Evolutionary conservation across 495 filamentous ascomycete species (phyloP).

Genomic region (Penicillium roqueforti): DNA sequence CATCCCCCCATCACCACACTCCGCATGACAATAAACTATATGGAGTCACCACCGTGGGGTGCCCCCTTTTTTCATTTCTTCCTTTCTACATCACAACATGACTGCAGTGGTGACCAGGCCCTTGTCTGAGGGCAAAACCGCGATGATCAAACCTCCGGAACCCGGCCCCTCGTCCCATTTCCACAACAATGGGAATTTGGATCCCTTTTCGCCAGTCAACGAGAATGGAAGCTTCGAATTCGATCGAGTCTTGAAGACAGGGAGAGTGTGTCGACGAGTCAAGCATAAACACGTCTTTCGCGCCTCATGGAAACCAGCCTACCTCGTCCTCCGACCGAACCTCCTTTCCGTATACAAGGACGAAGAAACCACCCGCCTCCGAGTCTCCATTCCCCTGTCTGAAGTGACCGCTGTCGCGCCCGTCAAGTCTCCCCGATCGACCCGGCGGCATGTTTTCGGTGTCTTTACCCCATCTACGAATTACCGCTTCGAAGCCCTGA

Average conservation of each 20-base stretch:
- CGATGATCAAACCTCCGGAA: slow-evolving; percentile 31
- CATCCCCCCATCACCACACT: slow-evolving; percentile 7
- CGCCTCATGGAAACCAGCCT: slow-evolving; percentile 77
- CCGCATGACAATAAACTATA: slow-evolving; percentile 9
- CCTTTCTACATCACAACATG: slow-evolving; percentile 18
- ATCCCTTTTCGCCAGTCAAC: slow-evolving; percentile 78
- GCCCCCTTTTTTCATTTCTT: slow-evolving; percentile 13
- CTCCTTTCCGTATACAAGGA: slow-evolving; percentile 94
- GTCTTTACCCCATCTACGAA: slow-evolving; percentile 91
- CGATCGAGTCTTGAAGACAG: slow-evolving; percentile 85
- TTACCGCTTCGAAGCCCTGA: slow-evolving; percentile 78
- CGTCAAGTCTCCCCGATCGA: slow-evolving; percentile 81
- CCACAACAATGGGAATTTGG: slow-evolving; percentile 49
- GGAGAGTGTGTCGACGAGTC: slow-evolving; percentile 79
- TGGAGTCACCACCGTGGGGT: slow-evolving; percentile 18
- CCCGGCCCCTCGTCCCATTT: slow-evolving; percentile 13
- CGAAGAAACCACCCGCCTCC: slow-evolving; percentile 80
- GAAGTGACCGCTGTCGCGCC: slow-evolving; percentile 88
- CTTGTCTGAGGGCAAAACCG: slow-evolving; percentile 26
- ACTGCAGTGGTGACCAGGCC: slow-evolving; percentile 23
- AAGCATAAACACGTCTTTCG: slow-evolving; percentile 85
- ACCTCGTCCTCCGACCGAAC: slow-evolving; percentile 88
- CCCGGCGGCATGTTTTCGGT: slow-evolving; percentile 76
- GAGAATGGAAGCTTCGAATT: slow-evolving; percentile 95
- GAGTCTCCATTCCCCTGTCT: slow-evolving; percentile 79